phyloP scores from a whole-genome alignment of 306 rosid species.

The Acacia acuminata region DNA sequence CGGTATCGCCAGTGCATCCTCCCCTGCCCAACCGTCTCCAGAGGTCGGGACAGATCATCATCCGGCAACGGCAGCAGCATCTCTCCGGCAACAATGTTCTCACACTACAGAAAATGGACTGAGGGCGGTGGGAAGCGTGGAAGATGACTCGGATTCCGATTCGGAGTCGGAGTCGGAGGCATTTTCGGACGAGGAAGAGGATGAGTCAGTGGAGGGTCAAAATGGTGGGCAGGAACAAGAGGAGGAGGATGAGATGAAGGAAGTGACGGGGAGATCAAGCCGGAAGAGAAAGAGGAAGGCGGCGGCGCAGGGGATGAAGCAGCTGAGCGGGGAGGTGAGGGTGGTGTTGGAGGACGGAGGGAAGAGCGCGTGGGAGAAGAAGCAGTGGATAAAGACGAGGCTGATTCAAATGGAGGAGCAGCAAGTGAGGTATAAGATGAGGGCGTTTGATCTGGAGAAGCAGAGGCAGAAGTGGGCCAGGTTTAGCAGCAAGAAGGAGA shows the following conservation, averaged over 20 bases:
- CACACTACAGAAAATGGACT: slow-evolving; percentile 52
- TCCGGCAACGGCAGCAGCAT: slow-evolving; percentile 1
- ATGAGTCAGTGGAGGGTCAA: slow-evolving; percentile 53
- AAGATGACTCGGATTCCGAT: slow-evolving; percentile 40
- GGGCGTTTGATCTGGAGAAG: slow-evolving; percentile 75
- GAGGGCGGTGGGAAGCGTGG: slow-evolving; percentile 40
- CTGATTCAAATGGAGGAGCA: slow-evolving; percentile 70
- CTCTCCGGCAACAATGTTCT: slow-evolving; percentile 48
- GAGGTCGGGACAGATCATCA: slow-evolving; percentile 47
- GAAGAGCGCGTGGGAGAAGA: slow-evolving; percentile 70
- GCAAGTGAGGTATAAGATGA: slow-evolving; percentile 44
- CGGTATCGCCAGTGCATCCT: slow-evolving; percentile 25
- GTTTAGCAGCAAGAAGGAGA: slow-evolving; percentile 82
- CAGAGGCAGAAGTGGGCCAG: slow-evolving; percentile 81
- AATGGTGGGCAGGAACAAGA: slow-evolving; percentile 54
- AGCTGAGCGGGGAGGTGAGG: slow-evolving; percentile 50
- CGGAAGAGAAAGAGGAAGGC: slow-evolving; percentile 46
- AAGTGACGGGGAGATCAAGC: slow-evolving; percentile 31
- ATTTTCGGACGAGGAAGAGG: slow-evolving; percentile 57
- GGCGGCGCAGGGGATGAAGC: slow-evolving; percentile 39
- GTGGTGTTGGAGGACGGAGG: slow-evolving; percentile 64
- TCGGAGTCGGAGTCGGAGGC: slow-evolving; percentile 49
- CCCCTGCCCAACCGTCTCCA: slow-evolving; percentile 36
- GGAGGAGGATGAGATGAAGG: slow-evolving; percentile 55
- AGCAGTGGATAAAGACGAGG: slow-evolving; percentile 68